Evolutionary conservation across 768 basidiomycete species (phyloP), one percentile per base, ranked within the genome.

Genomic region (Thelephora aurantiotincta): DNA sequence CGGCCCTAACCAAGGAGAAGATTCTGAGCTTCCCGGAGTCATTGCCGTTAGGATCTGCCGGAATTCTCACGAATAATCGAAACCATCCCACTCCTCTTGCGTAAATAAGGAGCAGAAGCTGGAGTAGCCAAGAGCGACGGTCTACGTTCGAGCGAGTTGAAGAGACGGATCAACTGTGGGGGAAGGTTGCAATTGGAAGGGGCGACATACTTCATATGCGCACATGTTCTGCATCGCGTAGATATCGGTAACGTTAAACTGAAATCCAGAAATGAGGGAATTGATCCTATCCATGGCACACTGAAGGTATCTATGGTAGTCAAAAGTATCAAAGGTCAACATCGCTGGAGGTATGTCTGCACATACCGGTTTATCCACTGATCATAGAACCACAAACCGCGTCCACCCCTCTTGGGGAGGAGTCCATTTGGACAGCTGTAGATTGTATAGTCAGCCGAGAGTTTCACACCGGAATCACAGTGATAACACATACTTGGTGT

Each of bases 51-150:
- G n/a, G n/a, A n/a, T n/a, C n/a, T n/a, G n/a, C n/a, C n/a, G n/a
- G n/a, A n/a, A n/a, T n/a, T n/a, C n/a, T n/a, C n/a, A n/a, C n/a
- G n/a, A n/a, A n/a, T n/a, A n/a, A n/a, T n/a, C n/a, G 60, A 91
- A 94, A 0, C 89, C 89, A 58, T 86, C 81, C 92, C 91, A 97
- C 63, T 96, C 92, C 38, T 87, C 79, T 55, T 82, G 73, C 0
- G 88, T 90, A 63, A 97, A 97, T 2, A 96, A 67, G 48, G 80
- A 78, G 53, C 91, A 97, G 65, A 93, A 97, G 52, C 80, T 82
- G 13, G 88, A 91, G 58, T 89, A 93, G 7, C 89, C 91, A 11
- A 94, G 70, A 0, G 89, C 85, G 41, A 94, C 93, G 14, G 93
- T 92, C 84, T 87, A 47, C 11, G 33, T 16, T 4, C 37, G 23